Base-by-base conservation (phyloP, 2,329 filamentous ascomycete genomes). In the Metarhizium guizhouense region DNA sequence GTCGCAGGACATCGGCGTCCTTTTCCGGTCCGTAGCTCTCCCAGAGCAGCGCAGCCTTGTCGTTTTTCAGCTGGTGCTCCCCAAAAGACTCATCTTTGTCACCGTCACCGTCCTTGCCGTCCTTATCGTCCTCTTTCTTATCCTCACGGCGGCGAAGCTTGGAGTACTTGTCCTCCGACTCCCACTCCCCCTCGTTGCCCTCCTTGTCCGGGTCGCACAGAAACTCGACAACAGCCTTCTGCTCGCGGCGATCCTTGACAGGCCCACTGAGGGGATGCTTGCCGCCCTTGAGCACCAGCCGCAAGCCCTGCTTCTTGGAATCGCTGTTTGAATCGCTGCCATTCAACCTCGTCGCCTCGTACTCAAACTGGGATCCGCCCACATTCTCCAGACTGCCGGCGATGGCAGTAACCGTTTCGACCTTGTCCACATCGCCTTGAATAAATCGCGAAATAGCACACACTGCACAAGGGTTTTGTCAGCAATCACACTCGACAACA, bases 171-270 rank as follows among this genome's bases (percentile, higher is more conserved):
- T 62, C 62, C 55, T 86, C 80, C 59, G 80, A 74, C 3, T 79
- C 75, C 68, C 79, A 82, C 63, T 88, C 83, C 61, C 82, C 83
- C 72, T 96, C 92, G 6, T 86, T 79, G 1, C 92, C 92, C 8
- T 84, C 85, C 61, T 81, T 79, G 2, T 86, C 78, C 34, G 72
- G 75, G 65, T 95, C 87, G 72, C 94, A 99, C 20, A 92, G 68
- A 63, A 97, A 91, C 64, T 95, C 88, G 54, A 97, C 82, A 10
- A 95, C 80, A 3, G 91, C 89, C 65, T 83, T 85, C 69, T 95
- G 88, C 57, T 82, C 75, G 32, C 73, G 72, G 54, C 77, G 75
- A 51, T 78, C 74, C 54, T 78, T 76, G 7, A 62, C 55, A 2
- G 65, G 63, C 2, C 84, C 86, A 51, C 81, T 75, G 7, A 79